These are phyloP conservation scores for Xanthoceras sorbifolium DNA, from an alignment of 345 rosid genomes.

Conservation along the genomic window DNA sequence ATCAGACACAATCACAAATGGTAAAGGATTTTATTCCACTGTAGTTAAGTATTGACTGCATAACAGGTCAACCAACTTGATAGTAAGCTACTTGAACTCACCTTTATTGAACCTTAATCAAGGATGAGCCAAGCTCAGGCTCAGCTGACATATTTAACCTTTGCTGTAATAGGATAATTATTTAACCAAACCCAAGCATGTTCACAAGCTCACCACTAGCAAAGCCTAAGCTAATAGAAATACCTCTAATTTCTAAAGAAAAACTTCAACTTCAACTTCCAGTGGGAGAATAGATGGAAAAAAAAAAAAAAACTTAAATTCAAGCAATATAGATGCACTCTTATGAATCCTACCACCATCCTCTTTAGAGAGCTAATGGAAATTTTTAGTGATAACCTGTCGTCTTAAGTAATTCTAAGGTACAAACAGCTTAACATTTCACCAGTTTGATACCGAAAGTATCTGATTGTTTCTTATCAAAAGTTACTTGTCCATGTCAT, in stretches of 20 bases:
- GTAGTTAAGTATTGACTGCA: not conserved
- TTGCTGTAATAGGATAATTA: not conserved
- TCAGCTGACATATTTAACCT: not conserved
- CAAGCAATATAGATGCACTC: not conserved
- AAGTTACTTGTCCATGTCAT: not conserved
- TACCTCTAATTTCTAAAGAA: not conserved
- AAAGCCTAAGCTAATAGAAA: not conserved
- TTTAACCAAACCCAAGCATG: not conserved
- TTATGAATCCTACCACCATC: not conserved
- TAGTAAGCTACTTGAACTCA: not conserved
- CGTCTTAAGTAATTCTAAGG: not conserved
- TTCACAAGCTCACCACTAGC: not conserved
- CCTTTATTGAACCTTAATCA: not conserved
- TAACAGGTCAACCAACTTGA: not conserved
- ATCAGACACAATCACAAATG: not conserved
- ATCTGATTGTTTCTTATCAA: not conserved
- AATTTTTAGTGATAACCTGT: not conserved
- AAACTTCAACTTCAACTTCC: not conserved
- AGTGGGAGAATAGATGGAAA: not conserved
- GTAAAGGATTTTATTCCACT: not conserved
- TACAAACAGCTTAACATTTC: not conserved
- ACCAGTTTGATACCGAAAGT: not conserved
- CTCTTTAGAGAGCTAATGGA: not conserved
- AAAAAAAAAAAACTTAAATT: not conserved
- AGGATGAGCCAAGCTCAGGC: slow-evolving; percentile 1